Evolutionary conservation across 768 basidiomycete genomes (phyloP).

Genomic region (Kwoniella dejecticola): DNA sequence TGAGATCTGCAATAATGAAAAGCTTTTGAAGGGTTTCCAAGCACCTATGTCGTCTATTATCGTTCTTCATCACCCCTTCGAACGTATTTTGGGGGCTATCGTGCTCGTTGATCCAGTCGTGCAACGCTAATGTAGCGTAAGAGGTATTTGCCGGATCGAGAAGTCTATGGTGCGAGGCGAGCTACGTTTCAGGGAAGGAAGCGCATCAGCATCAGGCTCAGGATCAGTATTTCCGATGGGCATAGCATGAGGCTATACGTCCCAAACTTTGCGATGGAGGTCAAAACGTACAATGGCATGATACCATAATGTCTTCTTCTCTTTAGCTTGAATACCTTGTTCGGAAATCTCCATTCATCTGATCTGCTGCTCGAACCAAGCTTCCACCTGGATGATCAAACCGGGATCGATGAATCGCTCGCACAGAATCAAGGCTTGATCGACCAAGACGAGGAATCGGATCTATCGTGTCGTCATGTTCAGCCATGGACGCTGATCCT

Average conservation of each 20-base stretch:
- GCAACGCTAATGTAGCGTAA: neutral
- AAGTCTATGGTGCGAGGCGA: neutral
- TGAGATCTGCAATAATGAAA: neutral
- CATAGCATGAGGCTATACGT: no score
- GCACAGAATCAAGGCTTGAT: conserved; percentile 3
- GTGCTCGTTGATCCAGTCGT: neutral
- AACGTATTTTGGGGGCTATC: neutral
- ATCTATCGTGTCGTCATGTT: conserved; percentile 4
- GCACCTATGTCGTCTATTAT: conserved; percentile 4
- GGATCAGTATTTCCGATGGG: no score
- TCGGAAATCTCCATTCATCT: conserved; percentile 9
- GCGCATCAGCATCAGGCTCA: neutral
- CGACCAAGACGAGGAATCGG: conserved; percentile 12
- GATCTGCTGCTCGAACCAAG: neutral
- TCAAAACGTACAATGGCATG: conserved; percentile 9
- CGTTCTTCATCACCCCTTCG: neutral
- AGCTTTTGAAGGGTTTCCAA: conserved; percentile 1
- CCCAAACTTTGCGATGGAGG: no score
- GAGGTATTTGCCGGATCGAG: neutral
- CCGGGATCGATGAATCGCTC: neutral
- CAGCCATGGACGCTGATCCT: no score
- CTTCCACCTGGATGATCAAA: neutral
- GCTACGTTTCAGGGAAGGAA: neutral
- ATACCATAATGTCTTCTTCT: conserved; percentile 3
- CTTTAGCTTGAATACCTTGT: conserved; percentile 9